A percentile compares a stretch with the other conserved stretches of the same genome.
phyloP scores from a whole-genome alignment of 441 rosid species.

The Pelargonium australe region DNA sequence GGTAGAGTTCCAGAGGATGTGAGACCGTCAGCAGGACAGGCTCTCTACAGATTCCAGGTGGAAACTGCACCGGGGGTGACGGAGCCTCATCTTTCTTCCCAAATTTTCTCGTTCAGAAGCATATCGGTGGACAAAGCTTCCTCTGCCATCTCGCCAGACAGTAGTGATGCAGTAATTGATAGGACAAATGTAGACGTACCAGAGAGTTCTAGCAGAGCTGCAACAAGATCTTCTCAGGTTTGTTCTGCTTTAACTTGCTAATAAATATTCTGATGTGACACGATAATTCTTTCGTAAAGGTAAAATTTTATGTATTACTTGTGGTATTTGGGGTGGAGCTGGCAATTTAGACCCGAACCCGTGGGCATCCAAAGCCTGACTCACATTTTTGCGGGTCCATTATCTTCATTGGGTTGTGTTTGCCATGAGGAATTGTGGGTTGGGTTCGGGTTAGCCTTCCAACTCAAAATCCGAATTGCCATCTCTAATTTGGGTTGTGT shows the following conservation, averaged over 20 bases:
- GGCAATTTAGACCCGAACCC: no score
- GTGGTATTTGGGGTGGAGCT: background rate
- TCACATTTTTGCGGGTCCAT: no score
- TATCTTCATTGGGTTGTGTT: no score
- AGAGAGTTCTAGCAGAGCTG: constrained; percentile 51
- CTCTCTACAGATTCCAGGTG: constrained; percentile 81
- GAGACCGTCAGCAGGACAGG: constrained; percentile 88
- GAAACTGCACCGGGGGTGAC: constrained; percentile 64
- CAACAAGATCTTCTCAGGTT: constrained; percentile 61
- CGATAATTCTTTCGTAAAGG: no score
- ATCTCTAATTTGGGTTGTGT: no score
- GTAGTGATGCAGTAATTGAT: constrained; percentile 25
- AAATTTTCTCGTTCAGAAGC: constrained; percentile 90
- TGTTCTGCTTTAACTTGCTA: constrained; percentile 10
- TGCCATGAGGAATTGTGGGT: no score
- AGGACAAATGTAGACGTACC: constrained; percentile 27
- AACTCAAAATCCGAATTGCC: no score
- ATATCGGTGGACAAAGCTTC: constrained; percentile 48
- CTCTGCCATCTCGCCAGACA: constrained; percentile 29
- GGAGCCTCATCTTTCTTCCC: constrained; percentile 75
- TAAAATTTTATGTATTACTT: background rate
- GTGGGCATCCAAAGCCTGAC: no score
- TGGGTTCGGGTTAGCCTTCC: background rate
- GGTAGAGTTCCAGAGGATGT: constrained; percentile 95
- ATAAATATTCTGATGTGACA: background rate